Evolutionary conservation across 2,329 filamentous ascomycete species (phyloP), one percentile per base, ranked within the genome.

Genomic region (Aspergillus felis): DNA sequence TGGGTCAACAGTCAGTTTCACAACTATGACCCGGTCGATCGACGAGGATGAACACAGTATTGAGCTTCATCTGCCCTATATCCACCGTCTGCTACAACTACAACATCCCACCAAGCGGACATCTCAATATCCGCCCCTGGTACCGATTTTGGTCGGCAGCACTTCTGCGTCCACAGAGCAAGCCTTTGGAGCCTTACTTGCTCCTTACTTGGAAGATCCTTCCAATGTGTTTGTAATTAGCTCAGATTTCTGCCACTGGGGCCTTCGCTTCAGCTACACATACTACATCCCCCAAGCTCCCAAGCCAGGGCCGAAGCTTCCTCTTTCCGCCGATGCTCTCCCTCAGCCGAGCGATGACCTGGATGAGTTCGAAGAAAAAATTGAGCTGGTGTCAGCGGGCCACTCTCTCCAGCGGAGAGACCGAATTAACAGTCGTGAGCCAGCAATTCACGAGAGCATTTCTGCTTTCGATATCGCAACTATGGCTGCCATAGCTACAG

Each of bases 181-280:
- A 51, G 77, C 74, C 1, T 85, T 89, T 56, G 94, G 91, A 2
- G 67, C 78, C 27, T 71, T 92, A n/a, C 79, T 99, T 7, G 84
- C 89, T 1, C 87, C 89, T 0, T 96, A 94, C 71, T 77, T 99
- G 6, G 79, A 81, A 35, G 89, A 96, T 64, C 84, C 87, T 0
- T 64, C 64, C 17, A 95, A 90, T 59, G 86, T 88, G 1, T 97
- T 97, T 71, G 83, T 99, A 59, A 83, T 97, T 61, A 94, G 90
- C 72, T 96, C 92, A 1, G 94, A 99, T 73, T 99, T 99, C 73
- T 97, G 93, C 63, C 94, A 99, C 74, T 99, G 94, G 94, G 94
- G 94, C 10, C 66, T 80, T 0, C 83, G 91, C 51, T 99, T 97
- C 74, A 79, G 83, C 55, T 99, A 97, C 74, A 90, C 87, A 28